phyloP scores from a whole-genome alignment of 495 filamentous ascomycete genomes.

The Hyaloscypha finlandica region DNA sequence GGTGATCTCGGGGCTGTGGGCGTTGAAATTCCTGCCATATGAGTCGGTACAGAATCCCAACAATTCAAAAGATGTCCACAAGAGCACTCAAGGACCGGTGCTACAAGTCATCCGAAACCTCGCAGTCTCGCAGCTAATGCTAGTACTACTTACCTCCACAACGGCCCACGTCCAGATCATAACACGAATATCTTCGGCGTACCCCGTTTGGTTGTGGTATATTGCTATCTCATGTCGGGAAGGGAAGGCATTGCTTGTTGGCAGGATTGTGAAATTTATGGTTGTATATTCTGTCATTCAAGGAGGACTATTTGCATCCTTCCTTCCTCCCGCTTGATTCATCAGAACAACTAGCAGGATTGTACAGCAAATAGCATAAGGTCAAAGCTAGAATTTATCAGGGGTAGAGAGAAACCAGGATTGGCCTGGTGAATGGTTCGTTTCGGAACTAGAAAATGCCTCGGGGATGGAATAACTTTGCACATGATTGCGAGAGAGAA shows the following conservation, averaged over 20 bases:
- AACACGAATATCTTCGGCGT: conserved; percentile 83
- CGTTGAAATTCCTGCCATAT: conserved; percentile 28
- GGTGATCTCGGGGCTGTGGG: conserved; percentile 58
- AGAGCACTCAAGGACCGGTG: not conserved
- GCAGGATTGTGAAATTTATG: conserved; percentile 62
- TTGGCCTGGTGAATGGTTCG: not conserved
- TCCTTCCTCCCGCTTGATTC: conserved; percentile 80
- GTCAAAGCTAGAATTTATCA: not conserved
- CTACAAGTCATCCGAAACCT: conserved; percentile 37
- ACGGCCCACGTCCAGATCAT: conserved; percentile 94
- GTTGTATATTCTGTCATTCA: conserved; percentile 81
- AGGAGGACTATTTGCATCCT: conserved; percentile 82
- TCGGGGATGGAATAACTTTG: not conserved
- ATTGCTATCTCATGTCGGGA: conserved; percentile 47
- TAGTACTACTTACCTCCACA: conserved; percentile 70
- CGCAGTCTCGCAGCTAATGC: conserved; percentile 69
- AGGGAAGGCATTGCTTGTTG: conserved; percentile 28
- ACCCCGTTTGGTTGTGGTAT: conserved; percentile 89
- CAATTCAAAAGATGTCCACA: not conserved
- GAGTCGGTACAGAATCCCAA: not conserved
- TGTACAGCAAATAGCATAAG: not conserved
- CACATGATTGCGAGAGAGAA: not conserved
- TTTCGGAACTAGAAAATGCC: too few species aligned
- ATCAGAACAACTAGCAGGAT: not conserved
- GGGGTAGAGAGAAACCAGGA: not conserved